Base-by-base conservation (phyloP, 2,329 filamentous ascomycete species). In the Mariannaea sp. region DNA sequence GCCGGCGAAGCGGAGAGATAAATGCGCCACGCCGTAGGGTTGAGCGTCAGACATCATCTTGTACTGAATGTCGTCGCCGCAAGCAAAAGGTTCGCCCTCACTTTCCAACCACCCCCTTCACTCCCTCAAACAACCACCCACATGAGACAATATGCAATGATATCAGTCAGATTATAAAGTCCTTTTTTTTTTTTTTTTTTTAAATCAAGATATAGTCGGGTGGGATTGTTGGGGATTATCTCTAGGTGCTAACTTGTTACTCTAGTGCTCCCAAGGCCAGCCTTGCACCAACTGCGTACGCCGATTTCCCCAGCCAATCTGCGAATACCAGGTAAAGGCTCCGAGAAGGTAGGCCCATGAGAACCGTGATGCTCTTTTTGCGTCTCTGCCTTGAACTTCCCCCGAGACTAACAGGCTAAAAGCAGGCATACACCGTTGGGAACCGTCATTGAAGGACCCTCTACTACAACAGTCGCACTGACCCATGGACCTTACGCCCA, bases 221-320 rank as follows among this genome's bases (percentile, higher is more conserved):
- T 17, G 5, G n/a, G 22, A 20, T 22, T 12, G 20, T n/a, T 29
- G 17, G 20, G n/a, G 24, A 36, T 20, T 12, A 17, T 22, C 49
- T 29, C 24, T 30, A 14, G 4, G 9, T 47, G 16, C 55, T 61
- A 46, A 64, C 30, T 12, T 9, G 24, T 53, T n/a, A 3, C 22
- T 14, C 30, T 56, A 82, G 80, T 83, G 80, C 63, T 79, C 80
- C 59, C 78, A 81, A 59, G 74, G 76, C 20, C 77, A 79, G 24
- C 80, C 80, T 12, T 82, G 80, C 67, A 75, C 75, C 36, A 81
- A 82, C 60, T 83, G 80, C 58, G 69, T 73, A 19, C 75, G 80
- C 30, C 73, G 80, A 24, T 82, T 79, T 55, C 80, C 80, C 1
- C 77, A 75, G 46, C 79, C 79, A 1, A 60, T 69, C 6, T 83